Conservation (phyloP, 176 grass and related monocot genomes). For the Bothriochloa decipiens region DNA sequence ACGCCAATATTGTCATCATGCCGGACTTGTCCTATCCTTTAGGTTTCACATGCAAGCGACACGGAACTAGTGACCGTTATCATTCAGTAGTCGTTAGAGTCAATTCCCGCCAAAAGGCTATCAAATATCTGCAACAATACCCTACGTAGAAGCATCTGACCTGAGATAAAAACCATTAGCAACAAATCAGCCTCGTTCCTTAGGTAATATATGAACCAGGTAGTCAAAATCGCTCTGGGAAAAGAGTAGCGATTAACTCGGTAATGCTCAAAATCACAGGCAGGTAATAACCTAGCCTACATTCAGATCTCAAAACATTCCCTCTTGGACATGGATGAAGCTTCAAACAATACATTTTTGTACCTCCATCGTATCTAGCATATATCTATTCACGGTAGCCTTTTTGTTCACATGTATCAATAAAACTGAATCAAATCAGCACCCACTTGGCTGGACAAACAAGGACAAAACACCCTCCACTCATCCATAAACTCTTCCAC, state of each 20-base stretch:
- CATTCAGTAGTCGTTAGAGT: not conserved
- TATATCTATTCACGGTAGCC: not conserved
- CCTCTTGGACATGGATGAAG: not conserved
- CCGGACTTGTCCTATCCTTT: not conserved
- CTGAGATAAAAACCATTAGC: not conserved
- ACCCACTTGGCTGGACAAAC: not conserved
- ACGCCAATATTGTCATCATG: not conserved
- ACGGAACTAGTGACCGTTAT: not conserved
- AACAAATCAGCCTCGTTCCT: not conserved
- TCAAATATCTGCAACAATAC: not conserved
- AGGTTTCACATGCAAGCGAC: not conserved
- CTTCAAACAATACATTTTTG: not conserved
- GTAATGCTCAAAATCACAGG: not conserved
- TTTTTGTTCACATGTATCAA: not conserved
- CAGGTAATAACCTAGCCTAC: not conserved
- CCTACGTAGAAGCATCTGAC: not conserved
- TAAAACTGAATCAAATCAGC: not conserved
- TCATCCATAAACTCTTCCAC: not conserved
- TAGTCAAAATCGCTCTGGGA: not conserved
- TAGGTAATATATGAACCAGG: not conserved
- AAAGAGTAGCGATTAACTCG: too few relatives aligned
- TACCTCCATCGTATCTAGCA: not conserved
- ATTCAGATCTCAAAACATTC: not conserved
- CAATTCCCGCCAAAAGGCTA: not conserved
- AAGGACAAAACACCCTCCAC: not conserved